phyloP scores from a whole-genome alignment of 768 basidiomycete genomes.

The Auriculariales sp. region DNA sequence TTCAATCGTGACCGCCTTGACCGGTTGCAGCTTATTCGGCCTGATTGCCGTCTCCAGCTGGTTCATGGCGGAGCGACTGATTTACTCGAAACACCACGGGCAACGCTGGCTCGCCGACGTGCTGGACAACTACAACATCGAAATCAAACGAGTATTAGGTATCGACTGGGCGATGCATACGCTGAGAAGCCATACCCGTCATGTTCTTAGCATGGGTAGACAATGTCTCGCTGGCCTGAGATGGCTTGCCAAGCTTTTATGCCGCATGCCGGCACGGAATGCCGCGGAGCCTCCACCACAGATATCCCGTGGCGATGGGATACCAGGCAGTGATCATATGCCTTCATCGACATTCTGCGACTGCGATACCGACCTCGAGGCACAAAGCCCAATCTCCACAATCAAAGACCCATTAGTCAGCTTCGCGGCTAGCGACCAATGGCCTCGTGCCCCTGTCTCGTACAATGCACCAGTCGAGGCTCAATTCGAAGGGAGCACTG shows the following conservation, averaged over 20 bases:
- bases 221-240: too few species aligned
- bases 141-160: conserved; percentile 15
- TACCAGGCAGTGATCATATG: background rate
- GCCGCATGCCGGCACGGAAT: background rate
- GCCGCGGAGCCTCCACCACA: background rate
- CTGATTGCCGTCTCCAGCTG: conserved; percentile 56
- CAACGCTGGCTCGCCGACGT: conserved; percentile 58
- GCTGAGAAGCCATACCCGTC: background rate
- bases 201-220: background rate
- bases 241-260: too few species aligned
- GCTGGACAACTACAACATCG: conserved; percentile 26
- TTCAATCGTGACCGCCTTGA: conserved; percentile 63
- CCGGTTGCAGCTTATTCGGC: conserved; percentile 57
- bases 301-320: background rate
- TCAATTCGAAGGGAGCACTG: background rate
- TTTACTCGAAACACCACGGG: conserved; percentile 42
- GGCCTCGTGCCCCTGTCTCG: background rate
- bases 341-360: too few species aligned
- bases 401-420: background rate
- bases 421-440: background rate
- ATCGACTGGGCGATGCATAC: conserved; percentile 10
- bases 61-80: conserved; percentile 59
- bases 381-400: background rate
- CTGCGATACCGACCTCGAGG: background rate
- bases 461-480: background rate